These are phyloP conservation scores for Mallotus japonicus DNA, from an alignment of 441 rosid genomes.

Conservation along the genomic window DNA sequence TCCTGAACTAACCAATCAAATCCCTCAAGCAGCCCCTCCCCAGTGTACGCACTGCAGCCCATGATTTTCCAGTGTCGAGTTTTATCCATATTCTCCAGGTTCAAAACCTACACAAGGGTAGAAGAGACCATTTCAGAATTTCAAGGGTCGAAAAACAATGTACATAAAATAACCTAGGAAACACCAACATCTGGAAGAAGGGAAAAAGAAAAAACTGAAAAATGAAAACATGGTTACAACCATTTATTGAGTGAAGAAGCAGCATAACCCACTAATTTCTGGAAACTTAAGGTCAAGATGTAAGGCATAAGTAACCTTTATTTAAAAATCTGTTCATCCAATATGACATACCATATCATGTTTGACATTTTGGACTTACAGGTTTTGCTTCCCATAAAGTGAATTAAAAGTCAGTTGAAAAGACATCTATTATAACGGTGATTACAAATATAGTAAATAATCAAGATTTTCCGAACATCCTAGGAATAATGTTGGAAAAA, in stretches of 20 bases:
- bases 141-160: background rate
- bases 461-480: background rate
- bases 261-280: background rate
- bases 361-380: background rate
- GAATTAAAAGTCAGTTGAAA: background rate
- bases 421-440: background rate
- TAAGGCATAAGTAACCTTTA: background rate
- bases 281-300: background rate
- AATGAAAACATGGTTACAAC: background rate
- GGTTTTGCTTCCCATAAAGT: background rate
- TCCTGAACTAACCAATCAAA: conserved; percentile 97
- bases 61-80: conserved; percentile 82
- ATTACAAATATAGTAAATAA: background rate
- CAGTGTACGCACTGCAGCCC: conserved; percentile 90
- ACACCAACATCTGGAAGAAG: background rate
- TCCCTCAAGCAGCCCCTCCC: conserved; percentile 82
- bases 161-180: too few relatives aligned
- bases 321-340: background rate
- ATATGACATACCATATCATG: background rate
- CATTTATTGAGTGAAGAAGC: background rate
- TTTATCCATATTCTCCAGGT: conserved; percentile 78
- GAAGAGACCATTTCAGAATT: background rate
- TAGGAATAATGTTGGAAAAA: too few relatives aligned
- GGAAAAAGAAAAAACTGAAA: background rate
- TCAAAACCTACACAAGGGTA: conserved; percentile 50